Evolutionary conservation across 1,284 basidiomycete species (phyloP).

Genomic region (Naganishia cerealis): DNA sequence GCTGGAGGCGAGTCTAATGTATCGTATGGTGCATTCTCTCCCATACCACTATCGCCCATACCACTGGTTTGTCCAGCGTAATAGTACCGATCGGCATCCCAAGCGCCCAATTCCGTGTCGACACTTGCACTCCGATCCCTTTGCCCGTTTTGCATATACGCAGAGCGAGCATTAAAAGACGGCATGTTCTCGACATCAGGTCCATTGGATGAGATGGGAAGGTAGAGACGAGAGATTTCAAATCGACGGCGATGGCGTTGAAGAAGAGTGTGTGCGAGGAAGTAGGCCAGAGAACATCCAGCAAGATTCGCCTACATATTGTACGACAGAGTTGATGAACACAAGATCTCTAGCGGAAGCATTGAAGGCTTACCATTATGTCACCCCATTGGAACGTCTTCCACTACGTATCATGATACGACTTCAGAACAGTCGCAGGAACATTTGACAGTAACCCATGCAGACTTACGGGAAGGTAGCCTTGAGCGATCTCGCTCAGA

Average conservation of each 20-base stretch:
- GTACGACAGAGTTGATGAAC: background rate
- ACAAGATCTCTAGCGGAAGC: background rate
- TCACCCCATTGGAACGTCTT: slow-evolving; percentile 52
- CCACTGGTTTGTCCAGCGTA: background rate
- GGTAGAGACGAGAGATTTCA: slow-evolving; percentile 50
- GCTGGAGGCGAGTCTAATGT: background rate
- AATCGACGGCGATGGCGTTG: slow-evolving; percentile 39
- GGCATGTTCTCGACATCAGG: background rate
- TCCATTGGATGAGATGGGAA: slow-evolving; percentile 42
- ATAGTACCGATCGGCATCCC: slow-evolving; percentile 17
- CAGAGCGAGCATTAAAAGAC: background rate
- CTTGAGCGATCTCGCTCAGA: slow-evolving; percentile 50
- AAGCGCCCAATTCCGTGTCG: slow-evolving; percentile 13
- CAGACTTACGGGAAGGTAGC: slow-evolving; percentile 49
- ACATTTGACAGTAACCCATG: background rate
- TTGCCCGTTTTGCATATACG: background rate
- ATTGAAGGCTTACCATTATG: slow-evolving; percentile 40
- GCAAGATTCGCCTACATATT: slow-evolving; percentile 47
- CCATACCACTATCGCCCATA: background rate
- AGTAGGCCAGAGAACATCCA: slow-evolving; percentile 49
- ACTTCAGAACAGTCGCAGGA: background rate
- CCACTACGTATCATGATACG: slow-evolving; percentile 38
- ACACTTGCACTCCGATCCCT: slow-evolving; percentile 5
- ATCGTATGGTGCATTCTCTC: background rate
- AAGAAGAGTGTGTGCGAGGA: slow-evolving; percentile 46